Base-by-base conservation (phyloP, 495 filamentous ascomycete genomes). In the Physcia stellaris region DNA sequence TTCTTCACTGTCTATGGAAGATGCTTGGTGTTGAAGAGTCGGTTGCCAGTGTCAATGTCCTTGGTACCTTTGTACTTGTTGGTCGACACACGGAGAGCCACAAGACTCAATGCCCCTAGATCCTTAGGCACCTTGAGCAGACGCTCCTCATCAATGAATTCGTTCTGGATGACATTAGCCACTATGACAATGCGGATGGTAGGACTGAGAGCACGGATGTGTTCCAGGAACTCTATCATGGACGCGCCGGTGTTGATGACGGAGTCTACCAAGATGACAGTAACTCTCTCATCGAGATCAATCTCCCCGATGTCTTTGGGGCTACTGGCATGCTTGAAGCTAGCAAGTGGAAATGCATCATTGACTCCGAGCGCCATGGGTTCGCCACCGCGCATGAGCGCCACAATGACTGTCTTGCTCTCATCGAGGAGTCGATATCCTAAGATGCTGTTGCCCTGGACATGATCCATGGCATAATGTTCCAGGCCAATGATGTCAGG, bases 331-430 rank as follows among this genome's bases (percentile, higher is more conserved):
- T 82, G 74, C 1, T 74, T 24, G 42, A 79, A 74, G 50, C 57
- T 64, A 11, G 75, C 70, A 1, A 50, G 41, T 0, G 69, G 67
- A 21, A 79, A 70, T 17, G 59, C 67, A 2, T 75, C 61, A 46
- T 51, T 74, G 41, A 81, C 62, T 4, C 77, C 76, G 4, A 64
- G 57, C n/a, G 77, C 77, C 71, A 82, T 75, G 10, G 76, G 59
- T 50, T 79, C 74, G 19, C 77, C 76, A 15, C 70, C 77, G 21
- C 77, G 71, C 77, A 81, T 79, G 18, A 81, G 52, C 0, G 73
- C 54, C 10, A 81, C 62, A 30, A 82, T 79, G 12, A 63, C 43
- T 3, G 73, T 80, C 15, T 55, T 42, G 6, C 55, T 5, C 52
- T 82, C 72, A 28, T 66, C 24, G 0, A 39, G 26, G 6, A 80